Evolutionary conservation across 1,139 yeast species (phyloP).

Genomic region (Candida sp.): DNA sequence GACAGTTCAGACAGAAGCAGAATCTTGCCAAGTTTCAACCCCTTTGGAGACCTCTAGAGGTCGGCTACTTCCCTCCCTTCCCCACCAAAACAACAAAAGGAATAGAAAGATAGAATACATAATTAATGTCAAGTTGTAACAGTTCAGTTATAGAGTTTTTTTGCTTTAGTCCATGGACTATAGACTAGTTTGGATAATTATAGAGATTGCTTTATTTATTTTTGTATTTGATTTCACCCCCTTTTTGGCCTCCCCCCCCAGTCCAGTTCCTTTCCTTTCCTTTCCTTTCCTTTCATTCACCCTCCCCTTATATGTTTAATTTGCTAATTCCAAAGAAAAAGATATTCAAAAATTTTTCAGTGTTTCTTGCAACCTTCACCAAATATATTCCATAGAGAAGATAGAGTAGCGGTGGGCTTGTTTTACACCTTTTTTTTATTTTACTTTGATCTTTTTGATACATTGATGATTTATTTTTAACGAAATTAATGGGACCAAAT

Average conservation of each 20-base stretch:
- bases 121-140: not conserved
- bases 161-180: constrained; percentile 4
- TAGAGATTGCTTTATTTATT: constrained; percentile 6
- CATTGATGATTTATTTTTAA: constrained; percentile 1
- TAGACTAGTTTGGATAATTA: constrained; percentile 7
- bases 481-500: not conserved
- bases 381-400: not conserved
- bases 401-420: constrained; percentile 2
- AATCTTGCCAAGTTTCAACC: constrained; percentile 32
- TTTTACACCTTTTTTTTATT: not conserved
- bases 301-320: not conserved
- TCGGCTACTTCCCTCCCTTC: no score
- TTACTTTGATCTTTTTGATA: not conserved
- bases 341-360: not conserved
- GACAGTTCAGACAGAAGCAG: constrained; percentile 10
- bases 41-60: constrained; percentile 27
- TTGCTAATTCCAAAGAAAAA: not conserved
- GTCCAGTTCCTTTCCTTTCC: not conserved
- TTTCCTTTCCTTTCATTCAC: not conserved
- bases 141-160: constrained; percentile 4
- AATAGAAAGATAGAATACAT: not conserved
- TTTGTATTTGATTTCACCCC: not conserved
- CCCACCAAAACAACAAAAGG: not conserved
- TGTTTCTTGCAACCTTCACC: not conserved
- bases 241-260: not conserved